A percentile compares a stretch with the other conserved stretches of the same genome.
phyloP scores from a whole-genome alignment of 345 rosid genomes.

The Durio zibethinus region DNA sequence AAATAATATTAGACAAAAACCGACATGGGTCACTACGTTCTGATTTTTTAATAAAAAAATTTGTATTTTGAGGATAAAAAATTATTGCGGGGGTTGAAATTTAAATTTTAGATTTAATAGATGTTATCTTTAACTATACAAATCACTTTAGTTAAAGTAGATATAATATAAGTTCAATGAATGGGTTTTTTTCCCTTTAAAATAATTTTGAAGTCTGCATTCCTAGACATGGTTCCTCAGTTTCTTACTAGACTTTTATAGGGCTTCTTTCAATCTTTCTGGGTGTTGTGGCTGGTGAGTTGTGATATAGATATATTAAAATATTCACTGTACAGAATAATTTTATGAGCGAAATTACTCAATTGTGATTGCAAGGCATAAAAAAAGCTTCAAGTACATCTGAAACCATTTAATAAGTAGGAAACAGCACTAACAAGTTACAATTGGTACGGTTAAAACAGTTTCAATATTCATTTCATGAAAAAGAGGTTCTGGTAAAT shows the following conservation, averaged over 20 bases:
- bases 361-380: background rate
- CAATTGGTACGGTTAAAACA: too few relatives aligned
- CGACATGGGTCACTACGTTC: conserved; percentile 35
- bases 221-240: conserved; percentile 13
- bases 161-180: background rate
- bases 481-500: too few relatives aligned
- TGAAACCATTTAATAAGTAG: background rate
- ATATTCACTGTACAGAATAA: background rate
- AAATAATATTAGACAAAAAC: background rate
- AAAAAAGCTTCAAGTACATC: background rate
- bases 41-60: too few relatives aligned
- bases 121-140: too few relatives aligned
- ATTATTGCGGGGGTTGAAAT: too few relatives aligned
- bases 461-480: too few relatives aligned
- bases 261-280: conserved; percentile 9
- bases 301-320: background rate
- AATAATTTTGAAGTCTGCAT: background rate
- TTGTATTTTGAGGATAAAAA: too few relatives aligned
- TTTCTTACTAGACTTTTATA: background rate
- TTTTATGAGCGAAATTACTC: too few relatives aligned
- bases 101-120: too few relatives aligned
- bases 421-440: background rate
- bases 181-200: background rate
- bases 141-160: too few relatives aligned
- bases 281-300: background rate